Conservation (phyloP, 2,329 filamentous ascomycete genomes). For the Dothideomycetes sp. region DNA sequence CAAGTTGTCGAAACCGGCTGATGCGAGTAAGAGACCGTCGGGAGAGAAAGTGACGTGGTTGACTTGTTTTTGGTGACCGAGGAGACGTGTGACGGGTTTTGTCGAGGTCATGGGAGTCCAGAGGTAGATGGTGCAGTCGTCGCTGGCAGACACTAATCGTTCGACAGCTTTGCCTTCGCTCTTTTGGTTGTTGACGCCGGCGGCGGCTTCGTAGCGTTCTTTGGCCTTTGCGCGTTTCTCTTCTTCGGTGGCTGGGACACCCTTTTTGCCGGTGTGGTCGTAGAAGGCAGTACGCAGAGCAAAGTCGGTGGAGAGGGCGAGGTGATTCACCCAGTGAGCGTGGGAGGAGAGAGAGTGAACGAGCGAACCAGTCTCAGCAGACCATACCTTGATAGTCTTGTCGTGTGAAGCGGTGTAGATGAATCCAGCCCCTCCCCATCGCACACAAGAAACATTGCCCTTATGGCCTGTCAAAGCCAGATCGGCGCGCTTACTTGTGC, state of each 20-base stretch:
- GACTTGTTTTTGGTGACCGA: constrained; percentile 95
- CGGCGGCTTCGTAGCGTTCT: constrained; percentile 76
- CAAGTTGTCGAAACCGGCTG: constrained; percentile 85
- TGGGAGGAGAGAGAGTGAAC: constrained; percentile 72
- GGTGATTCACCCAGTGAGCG: constrained; percentile 91
- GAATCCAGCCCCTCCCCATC: constrained; percentile 83
- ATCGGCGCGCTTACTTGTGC: constrained; percentile 67
- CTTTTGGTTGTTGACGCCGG: constrained; percentile 43
- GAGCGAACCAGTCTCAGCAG: constrained; percentile 67
- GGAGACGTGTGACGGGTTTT: constrained; percentile 77
- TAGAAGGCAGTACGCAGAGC: constrained; percentile 77
- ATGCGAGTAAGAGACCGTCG: constrained; percentile 79
- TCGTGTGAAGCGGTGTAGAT: constrained; percentile 84
- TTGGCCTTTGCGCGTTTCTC: constrained; percentile 67
- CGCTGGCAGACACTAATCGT: constrained; percentile 78
- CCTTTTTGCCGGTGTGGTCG: constrained; percentile 62
- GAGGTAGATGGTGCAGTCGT: constrained; percentile 93
- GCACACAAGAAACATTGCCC: constrained; percentile 78
- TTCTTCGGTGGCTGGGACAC: constrained; percentile 58
- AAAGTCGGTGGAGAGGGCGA: constrained; percentile 88
- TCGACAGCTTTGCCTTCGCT: constrained; percentile 65
- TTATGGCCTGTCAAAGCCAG: constrained; percentile 82
- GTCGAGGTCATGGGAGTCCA: constrained; percentile 74
- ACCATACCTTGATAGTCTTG: constrained; percentile 88
- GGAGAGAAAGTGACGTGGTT: constrained; percentile 94